A percentile compares a stretch with the other conserved stretches of the same genome.
These are phyloP conservation scores for Excoecaria agallocha DNA, from an alignment of 345 rosid species.

Conservation along the genomic window DNA sequence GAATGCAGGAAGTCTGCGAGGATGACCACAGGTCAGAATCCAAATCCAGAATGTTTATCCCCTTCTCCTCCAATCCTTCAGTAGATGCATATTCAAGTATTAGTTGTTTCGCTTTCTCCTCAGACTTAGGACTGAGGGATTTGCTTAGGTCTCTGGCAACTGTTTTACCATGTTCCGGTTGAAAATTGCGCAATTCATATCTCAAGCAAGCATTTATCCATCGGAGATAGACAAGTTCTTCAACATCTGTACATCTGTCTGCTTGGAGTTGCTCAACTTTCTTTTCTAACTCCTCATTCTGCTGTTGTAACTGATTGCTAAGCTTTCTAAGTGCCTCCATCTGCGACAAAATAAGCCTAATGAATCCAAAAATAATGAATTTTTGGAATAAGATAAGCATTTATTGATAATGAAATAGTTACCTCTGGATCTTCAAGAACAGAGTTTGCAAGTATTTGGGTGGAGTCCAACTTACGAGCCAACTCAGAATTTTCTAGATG, in stretches of 20 bases:
- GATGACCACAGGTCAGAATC: slow-evolving; percentile 70
- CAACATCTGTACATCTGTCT: slow-evolving; percentile 63
- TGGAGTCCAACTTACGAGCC: slow-evolving; percentile 51
- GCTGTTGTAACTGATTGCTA: slow-evolving; percentile 39
- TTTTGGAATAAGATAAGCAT: neutral
- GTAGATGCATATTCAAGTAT: slow-evolving; percentile 70
- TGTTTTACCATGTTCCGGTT: slow-evolving; percentile 61
- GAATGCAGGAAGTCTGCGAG: slow-evolving; percentile 46
- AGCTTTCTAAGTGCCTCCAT: slow-evolving; percentile 48
- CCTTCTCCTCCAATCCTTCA: slow-evolving; percentile 47
- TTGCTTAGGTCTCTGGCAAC: slow-evolving; percentile 82
- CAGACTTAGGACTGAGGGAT: slow-evolving; percentile 72
- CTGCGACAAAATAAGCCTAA: slow-evolving; percentile 34
- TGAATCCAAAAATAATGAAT: slow-evolving; percentile 2
- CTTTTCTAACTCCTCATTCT: slow-evolving; percentile 52
- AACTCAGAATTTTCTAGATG: slow-evolving; percentile 60
- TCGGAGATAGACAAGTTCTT: slow-evolving; percentile 76
- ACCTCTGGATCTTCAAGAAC: slow-evolving; percentile 67
- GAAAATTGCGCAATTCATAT: slow-evolving; percentile 70
- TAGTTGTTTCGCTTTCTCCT: slow-evolving; percentile 73
- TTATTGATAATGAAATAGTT: neutral
- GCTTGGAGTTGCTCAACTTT: slow-evolving; percentile 66
- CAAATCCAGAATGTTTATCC: slow-evolving; percentile 27
- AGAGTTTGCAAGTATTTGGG: slow-evolving; percentile 54
- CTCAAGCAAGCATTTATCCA: slow-evolving; percentile 95